These are phyloP conservation scores for Dioszegia crocea DNA, from an alignment of 768 basidiomycete genomes.

Conservation along the genomic window DNA sequence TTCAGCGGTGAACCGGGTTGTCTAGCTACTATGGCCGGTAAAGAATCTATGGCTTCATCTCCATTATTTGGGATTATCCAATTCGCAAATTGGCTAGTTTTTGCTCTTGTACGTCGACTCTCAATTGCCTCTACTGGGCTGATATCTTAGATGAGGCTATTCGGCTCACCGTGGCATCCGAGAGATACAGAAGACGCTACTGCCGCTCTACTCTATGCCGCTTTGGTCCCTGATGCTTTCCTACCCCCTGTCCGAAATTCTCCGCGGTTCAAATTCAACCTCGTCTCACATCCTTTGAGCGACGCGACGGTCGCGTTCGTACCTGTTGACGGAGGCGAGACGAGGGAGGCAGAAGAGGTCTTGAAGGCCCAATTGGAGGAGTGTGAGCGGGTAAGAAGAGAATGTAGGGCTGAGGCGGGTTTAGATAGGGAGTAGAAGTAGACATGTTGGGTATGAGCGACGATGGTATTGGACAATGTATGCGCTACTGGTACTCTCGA, in stretches of 20 bases:
- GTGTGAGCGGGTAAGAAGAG: slow-evolving; percentile 25
- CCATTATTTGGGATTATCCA: slow-evolving; percentile 8
- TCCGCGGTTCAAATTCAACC: slow-evolving; percentile 24
- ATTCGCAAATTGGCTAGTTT: not conserved
- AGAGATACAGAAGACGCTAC: slow-evolving; percentile 27
- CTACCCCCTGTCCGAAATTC: slow-evolving; percentile 8
- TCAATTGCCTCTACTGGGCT: not conserved
- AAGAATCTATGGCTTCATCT: not conserved
- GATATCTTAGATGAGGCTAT: slow-evolving; percentile 22
- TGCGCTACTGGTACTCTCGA: too few relatives aligned
- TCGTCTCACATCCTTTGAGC: slow-evolving; percentile 12
- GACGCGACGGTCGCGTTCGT: slow-evolving; percentile 22
- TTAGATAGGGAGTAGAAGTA: slow-evolving; percentile 1
- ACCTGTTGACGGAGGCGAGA: slow-evolving; percentile 31
- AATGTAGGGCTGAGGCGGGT: slow-evolving; percentile 27
- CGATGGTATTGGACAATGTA: too few relatives aligned
- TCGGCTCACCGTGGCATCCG: slow-evolving; percentile 34
- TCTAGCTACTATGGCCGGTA: slow-evolving; percentile 2
- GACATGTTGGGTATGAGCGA: not conserved
- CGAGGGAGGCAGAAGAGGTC: slow-evolving; percentile 11
- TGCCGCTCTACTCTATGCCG: slow-evolving; percentile 31
- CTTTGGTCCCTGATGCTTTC: slow-evolving; percentile 24
- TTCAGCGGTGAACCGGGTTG: slow-evolving; percentile 4
- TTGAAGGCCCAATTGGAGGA: slow-evolving; percentile 17
- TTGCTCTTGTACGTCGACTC: not conserved